phyloP scores from a whole-genome alignment of 106 monocot species.

The Amphibolis antarctica region DNA sequence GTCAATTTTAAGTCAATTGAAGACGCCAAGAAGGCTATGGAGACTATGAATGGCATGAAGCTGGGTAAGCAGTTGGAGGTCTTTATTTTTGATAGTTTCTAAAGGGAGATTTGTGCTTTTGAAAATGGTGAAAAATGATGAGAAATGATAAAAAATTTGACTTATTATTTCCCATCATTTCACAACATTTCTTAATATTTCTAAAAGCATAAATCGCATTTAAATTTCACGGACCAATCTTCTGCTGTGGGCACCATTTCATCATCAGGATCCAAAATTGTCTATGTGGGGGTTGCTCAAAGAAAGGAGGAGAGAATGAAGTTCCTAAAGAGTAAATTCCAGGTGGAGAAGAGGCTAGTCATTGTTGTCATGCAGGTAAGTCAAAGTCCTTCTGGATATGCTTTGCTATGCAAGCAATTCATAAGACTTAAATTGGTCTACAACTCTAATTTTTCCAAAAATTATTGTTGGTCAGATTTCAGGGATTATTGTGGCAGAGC shows the following conservation, averaged over 20 bases:
- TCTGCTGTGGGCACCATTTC: not conserved
- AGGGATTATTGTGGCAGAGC: too few relatives aligned
- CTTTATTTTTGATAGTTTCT: too few relatives aligned
- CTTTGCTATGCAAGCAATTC: not conserved
- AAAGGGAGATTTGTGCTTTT: too few relatives aligned
- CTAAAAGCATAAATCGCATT: too few relatives aligned
- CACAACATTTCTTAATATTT: too few relatives aligned
- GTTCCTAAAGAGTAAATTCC: conserved; percentile 9
- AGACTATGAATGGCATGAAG: conserved; percentile 28
- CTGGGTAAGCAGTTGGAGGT: too few relatives aligned
- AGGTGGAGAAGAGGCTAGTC: not conserved
- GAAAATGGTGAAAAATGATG: too few relatives aligned
- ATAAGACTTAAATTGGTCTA: not conserved
- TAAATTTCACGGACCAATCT: not conserved
- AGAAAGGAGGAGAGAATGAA: conserved; percentile 34
- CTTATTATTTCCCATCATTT: too few relatives aligned
- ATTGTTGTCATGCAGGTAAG: not conserved
- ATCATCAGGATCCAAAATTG: conserved; percentile 26
- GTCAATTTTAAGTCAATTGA: conserved; percentile 33
- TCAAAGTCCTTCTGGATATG: not conserved
- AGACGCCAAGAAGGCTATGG: conserved; percentile 38
- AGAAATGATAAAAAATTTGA: too few relatives aligned
- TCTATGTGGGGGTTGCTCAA: conserved; percentile 46
- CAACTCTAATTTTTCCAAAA: not conserved
- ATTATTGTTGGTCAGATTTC: too few relatives aligned